phyloP scores from a whole-genome alignment of 768 basidiomycete species.

The Sarcodon sp. region DNA sequence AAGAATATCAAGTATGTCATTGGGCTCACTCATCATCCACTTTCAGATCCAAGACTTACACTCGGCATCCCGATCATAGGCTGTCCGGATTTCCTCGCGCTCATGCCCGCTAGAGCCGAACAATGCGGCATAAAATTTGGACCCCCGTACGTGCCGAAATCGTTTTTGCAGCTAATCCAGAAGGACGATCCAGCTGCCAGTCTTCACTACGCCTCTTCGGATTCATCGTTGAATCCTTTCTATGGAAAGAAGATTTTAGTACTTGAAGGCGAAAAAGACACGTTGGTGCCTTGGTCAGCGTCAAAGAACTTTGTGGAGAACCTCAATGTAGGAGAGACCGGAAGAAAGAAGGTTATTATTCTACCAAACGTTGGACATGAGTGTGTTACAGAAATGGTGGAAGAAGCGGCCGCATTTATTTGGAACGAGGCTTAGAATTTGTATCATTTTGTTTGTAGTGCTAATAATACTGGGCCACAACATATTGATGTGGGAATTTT shows the following conservation, averaged over 20 bases:
- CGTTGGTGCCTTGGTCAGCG: conserved; percentile 52
- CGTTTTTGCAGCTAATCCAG: conserved; percentile 34
- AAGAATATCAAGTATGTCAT: conserved; percentile 15
- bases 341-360: conserved; percentile 43
- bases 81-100: conserved; percentile 52
- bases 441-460: background rate
- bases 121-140: conserved; percentile 25
- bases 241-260: conserved; percentile 62
- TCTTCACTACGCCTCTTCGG: conserved; percentile 30
- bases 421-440: conserved; percentile 12
- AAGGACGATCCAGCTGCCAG: conserved; percentile 27
- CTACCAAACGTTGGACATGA: conserved; percentile 48
- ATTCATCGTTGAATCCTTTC: conserved; percentile 62
- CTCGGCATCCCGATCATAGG: conserved; percentile 38
- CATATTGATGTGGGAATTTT: background rate
- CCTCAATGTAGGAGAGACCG: conserved; percentile 37
- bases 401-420: conserved; percentile 23
- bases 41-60: conserved; percentile 26
- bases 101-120: conserved; percentile 46
- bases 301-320: conserved; percentile 42
- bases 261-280: conserved; percentile 53
- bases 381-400: conserved; percentile 48
- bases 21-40: too few relatives aligned
- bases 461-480: background rate
- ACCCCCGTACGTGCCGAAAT: conserved; percentile 45